phyloP scores from a whole-genome alignment of 768 basidiomycete genomes.

The Rhizopogon roseolus region DNA sequence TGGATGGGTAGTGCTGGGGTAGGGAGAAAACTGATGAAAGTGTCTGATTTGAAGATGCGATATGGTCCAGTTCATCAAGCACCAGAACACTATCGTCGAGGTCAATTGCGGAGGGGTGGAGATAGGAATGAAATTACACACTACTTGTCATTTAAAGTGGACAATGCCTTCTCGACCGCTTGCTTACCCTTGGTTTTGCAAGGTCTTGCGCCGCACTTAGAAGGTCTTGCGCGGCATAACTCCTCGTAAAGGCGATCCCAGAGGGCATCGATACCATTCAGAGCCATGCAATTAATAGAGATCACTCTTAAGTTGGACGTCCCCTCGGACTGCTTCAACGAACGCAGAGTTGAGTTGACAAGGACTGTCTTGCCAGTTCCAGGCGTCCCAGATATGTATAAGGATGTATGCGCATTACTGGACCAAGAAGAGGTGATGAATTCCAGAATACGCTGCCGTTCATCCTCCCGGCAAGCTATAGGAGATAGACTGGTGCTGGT shows the following conservation, averaged over 20 bases:
- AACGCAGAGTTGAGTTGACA: slow-evolving; percentile 57
- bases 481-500: slow-evolving; percentile 52
- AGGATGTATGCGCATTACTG: slow-evolving; percentile 34
- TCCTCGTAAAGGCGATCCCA: slow-evolving; percentile 68
- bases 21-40: slow-evolving; percentile 65
- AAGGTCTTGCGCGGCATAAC: slow-evolving; percentile 31
- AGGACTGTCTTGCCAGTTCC: slow-evolving; percentile 92
- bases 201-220: slow-evolving; percentile 29
- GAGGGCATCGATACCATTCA: slow-evolving; percentile 60
- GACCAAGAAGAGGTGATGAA: slow-evolving; percentile 58
- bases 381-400: slow-evolving; percentile 91
- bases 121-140: slow-evolving; percentile 14
- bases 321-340: slow-evolving; percentile 31
- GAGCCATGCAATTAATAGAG: slow-evolving; percentile 77
- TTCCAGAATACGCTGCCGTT: slow-evolving; percentile 51
- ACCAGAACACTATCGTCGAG: slow-evolving; percentile 54
- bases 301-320: slow-evolving; percentile 40
- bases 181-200: slow-evolving; percentile 45
- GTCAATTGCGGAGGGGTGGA: slow-evolving; percentile 12
- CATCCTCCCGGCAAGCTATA: slow-evolving; percentile 65
- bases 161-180: slow-evolving; percentile 41
- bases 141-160: slow-evolving; percentile 49
- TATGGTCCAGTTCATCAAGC: slow-evolving; percentile 85
- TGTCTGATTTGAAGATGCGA: slow-evolving; percentile 54
- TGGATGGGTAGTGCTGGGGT: slow-evolving; percentile 45